Evolutionary conservation across 352 stramenopile species (phyloP).

Genomic region (Phytophthora crassamura): DNA sequence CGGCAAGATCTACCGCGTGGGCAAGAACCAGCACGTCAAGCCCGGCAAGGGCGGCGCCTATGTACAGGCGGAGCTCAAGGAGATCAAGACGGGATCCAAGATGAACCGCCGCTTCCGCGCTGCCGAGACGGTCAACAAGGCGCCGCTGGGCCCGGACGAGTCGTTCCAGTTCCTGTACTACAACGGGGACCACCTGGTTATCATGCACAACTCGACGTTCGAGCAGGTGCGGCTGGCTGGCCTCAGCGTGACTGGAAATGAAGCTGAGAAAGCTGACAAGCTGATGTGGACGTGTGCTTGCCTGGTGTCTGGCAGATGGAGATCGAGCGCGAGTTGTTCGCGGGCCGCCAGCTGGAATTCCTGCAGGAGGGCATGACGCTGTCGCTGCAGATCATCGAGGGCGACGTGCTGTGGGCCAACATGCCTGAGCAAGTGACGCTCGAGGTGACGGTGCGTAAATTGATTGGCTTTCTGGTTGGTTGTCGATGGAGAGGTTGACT

Average conservation of each 20-base stretch:
- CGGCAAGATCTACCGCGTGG: conserved; percentile 84
- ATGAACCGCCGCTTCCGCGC: conserved; percentile 85
- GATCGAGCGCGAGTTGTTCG: conserved; percentile 73
- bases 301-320: conserved; percentile 57
- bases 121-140: conserved; percentile 82
- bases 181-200: conserved; percentile 76
- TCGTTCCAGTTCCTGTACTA: conserved; percentile 88
- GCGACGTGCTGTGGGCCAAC: conserved; percentile 85
- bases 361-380: conserved; percentile 82
- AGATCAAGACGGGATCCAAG: conserved; percentile 88
- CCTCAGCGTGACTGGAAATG: not conserved
- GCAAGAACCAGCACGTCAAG: conserved; percentile 88
- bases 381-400: conserved; percentile 86
- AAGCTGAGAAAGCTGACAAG: not conserved
- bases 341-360: conserved; percentile 78
- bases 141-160: conserved; percentile 72
- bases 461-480: not conserved
- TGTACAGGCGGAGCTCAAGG: conserved; percentile 83
- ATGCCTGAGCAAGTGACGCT: conserved; percentile 87
- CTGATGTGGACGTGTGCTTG: not conserved
- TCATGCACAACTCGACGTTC: conserved; percentile 86
- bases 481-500: no score
- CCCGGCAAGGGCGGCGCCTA: conserved; percentile 87
- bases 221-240: conserved; percentile 63
- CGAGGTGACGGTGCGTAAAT: conserved; percentile 58